Evolutionary conservation across 768 basidiomycete genomes (phyloP).

Genomic region (Auricularia sp.): DNA sequence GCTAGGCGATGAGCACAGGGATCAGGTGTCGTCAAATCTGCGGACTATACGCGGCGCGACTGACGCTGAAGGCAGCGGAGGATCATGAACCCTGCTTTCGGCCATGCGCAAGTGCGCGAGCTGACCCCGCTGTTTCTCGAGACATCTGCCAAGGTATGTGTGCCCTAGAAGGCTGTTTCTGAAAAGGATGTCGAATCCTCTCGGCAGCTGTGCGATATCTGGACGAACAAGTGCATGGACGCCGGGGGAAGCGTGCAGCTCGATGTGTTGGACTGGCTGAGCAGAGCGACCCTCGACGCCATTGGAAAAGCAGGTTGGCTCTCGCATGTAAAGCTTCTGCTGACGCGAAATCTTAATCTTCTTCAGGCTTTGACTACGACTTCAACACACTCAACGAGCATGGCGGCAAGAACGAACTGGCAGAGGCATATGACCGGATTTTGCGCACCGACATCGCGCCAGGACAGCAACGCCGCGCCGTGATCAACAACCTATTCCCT

Average conservation of each 20-base stretch:
- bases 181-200: too few species aligned
- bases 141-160: constrained; percentile 39
- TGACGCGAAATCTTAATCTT: neutral
- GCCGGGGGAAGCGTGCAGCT: constrained; percentile 12
- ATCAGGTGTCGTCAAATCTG: neutral
- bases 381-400: too few species aligned
- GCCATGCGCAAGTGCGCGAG: constrained; percentile 46
- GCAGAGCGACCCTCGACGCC: constrained; percentile 17
- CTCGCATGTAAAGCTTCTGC: neutral
- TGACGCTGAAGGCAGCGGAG: neutral
- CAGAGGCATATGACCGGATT: constrained; percentile 23
- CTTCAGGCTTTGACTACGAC: constrained; percentile 29
- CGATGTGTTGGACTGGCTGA: constrained; percentile 26
- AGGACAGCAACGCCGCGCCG: constrained; percentile 14
- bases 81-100: constrained; percentile 53
- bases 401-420: too few species aligned
- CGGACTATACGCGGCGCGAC: neutral
- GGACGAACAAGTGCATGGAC: constrained; percentile 8
- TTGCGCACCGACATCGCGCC: constrained; percentile 12
- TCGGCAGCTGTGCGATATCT: constrained; percentile 14
- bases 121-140: constrained; percentile 47
- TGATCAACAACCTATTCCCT: constrained; percentile 16
- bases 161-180: neutral
- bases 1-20: neutral
- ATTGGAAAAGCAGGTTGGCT: constrained; percentile 16